Percentiles rank a stretch among this genome's conserved stretches.
Evolutionary conservation across 2,329 filamentous ascomycete genomes (phyloP).

Genomic region (Paraconiothyrium brasiliense): DNA sequence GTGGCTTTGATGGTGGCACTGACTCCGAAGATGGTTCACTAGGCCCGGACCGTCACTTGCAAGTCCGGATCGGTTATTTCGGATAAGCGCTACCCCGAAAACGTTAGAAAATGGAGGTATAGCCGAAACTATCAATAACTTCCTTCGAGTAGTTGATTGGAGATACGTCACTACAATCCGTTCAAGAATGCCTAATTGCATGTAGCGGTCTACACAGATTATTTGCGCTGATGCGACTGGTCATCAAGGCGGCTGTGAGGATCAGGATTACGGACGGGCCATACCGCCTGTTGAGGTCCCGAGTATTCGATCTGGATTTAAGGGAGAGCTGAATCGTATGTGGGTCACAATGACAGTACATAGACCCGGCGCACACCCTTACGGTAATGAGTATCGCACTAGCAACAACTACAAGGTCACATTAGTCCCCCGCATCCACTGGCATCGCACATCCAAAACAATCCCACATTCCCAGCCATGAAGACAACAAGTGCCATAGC

Average conservation of each 20-base stretch:
- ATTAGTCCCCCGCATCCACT: background rate
- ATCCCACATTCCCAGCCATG: background rate
- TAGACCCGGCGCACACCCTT: conserved; percentile 5
- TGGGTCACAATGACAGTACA: background rate
- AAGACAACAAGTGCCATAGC: background rate
- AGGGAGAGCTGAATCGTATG: background rate
- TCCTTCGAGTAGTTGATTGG: background rate
- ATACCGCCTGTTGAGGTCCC: background rate
- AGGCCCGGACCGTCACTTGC: background rate
- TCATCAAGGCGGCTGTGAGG: background rate
- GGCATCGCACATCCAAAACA: background rate
- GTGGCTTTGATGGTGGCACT: background rate
- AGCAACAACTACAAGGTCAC: background rate
- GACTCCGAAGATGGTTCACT: background rate
- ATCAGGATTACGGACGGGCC: background rate
- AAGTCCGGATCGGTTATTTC: background rate
- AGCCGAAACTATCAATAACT: background rate
- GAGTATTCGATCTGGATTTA: background rate
- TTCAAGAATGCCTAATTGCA: background rate
- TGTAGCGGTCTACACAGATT: background rate
- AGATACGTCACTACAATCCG: conserved; percentile 1
- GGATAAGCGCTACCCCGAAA: background rate
- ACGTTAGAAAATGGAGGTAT: background rate
- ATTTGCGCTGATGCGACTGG: background rate
- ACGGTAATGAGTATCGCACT: conserved; percentile 8